A percentile compares a stretch with the other conserved stretches of the same genome.
These are phyloP conservation scores for Colletotrichum neosansevieriae DNA, from an alignment of 2,329 filamentous ascomycete species.

Conservation along the genomic window DNA sequence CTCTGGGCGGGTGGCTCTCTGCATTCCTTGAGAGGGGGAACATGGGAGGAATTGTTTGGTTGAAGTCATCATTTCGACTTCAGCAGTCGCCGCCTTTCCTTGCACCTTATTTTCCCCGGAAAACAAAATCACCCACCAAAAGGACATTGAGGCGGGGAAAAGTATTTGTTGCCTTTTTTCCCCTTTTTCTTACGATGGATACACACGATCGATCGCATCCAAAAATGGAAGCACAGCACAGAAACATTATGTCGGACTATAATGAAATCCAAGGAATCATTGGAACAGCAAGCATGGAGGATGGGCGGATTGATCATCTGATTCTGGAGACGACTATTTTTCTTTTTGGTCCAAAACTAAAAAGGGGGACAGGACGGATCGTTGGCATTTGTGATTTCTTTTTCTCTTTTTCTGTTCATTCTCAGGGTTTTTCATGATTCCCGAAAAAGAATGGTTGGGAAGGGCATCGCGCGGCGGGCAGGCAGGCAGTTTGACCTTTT, in stretches of 20 bases:
- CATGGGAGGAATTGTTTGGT: conserved; percentile 21
- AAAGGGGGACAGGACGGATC: conserved; percentile 13
- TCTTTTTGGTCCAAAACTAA: conserved; percentile 15
- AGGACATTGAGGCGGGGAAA: conserved; percentile 20
- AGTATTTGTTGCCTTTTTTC: conserved; percentile 27
- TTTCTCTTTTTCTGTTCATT: conserved; percentile 22
- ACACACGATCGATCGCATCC: conserved; percentile 29
- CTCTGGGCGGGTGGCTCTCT: conserved; percentile 36
- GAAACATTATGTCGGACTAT: conserved; percentile 23
- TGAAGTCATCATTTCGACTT: conserved; percentile 5
- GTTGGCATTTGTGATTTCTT: conserved; percentile 31
- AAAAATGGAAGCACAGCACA: conserved; percentile 29
- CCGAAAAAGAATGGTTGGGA: conserved; percentile 30
- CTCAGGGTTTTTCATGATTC: conserved; percentile 23
- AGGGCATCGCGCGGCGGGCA: conserved; percentile 35
- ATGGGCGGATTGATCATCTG: conserved; percentile 17
- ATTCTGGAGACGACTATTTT: conserved; percentile 9
- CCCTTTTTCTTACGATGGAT: conserved; percentile 18
- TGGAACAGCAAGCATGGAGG: conserved; percentile 22
- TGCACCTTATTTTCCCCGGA: conserved; percentile 22
- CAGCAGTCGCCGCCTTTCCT: conserved; percentile 10
- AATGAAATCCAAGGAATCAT: conserved; percentile 34
- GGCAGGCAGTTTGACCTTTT: conserved; percentile 25
- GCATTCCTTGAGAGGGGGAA: conserved; percentile 2
- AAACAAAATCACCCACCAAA: conserved; percentile 37